These are phyloP conservation scores for Calcarisporium arbuscula DNA, from an alignment of 2,329 filamentous ascomycete species.

Conservation along the genomic window DNA sequence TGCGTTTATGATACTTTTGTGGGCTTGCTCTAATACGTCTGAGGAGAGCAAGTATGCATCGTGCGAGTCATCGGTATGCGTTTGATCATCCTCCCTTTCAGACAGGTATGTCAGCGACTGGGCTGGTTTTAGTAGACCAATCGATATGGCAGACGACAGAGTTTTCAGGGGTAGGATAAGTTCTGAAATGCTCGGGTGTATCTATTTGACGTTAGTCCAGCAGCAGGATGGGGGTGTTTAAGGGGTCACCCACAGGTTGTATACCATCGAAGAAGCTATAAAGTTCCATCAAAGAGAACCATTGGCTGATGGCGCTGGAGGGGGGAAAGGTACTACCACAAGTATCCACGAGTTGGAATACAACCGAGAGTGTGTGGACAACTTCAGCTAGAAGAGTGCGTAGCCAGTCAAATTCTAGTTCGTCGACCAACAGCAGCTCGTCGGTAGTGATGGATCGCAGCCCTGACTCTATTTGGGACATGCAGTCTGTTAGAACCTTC, in stretches of 20 bases:
- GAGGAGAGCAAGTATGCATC: constrained; percentile 63
- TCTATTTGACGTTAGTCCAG: constrained; percentile 19
- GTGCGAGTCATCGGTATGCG: constrained; percentile 29
- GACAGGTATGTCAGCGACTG: constrained; percentile 41
- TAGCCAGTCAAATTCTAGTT: constrained; percentile 53
- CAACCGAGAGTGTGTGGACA: constrained; percentile 64
- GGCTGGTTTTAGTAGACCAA: constrained; percentile 63
- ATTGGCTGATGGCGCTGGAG: constrained; percentile 54
- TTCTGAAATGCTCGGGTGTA: constrained; percentile 36
- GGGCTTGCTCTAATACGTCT: constrained; percentile 64
- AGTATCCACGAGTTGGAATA: constrained; percentile 65
- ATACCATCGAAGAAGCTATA: constrained; percentile 65
- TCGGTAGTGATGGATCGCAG: constrained; percentile 48
- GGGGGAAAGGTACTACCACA: constrained; percentile 49
- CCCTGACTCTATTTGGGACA: constrained; percentile 42
- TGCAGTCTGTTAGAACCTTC: constrained; percentile 38
- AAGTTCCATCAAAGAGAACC: constrained; percentile 68
- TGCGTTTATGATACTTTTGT: constrained; percentile 60
- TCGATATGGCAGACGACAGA: constrained; percentile 62
- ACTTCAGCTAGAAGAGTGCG: constrained; percentile 62
- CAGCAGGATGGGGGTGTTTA: not conserved
- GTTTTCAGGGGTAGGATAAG: constrained; percentile 61
- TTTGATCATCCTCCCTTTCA: constrained; percentile 30
- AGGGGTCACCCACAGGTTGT: constrained; percentile 24
- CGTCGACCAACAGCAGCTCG: constrained; percentile 41